Conservation (phyloP, 1,284 basidiomycete species). For the Clitocybe nebularis region DNA sequence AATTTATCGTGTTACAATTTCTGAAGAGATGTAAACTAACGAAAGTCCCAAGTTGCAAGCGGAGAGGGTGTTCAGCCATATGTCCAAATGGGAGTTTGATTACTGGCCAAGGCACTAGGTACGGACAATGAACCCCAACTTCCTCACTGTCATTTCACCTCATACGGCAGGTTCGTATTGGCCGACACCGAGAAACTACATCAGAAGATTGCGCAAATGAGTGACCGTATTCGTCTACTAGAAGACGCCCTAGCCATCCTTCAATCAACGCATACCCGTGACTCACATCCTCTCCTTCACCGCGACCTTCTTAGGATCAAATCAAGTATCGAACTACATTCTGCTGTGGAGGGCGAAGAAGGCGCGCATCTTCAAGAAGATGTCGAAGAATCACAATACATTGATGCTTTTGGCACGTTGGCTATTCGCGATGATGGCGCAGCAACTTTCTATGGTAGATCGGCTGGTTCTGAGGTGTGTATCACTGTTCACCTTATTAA, state of each 20-base stretch:
- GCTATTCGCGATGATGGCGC: constrained; percentile 61
- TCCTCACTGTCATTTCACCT: not conserved
- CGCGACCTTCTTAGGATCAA: constrained; percentile 68
- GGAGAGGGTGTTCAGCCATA: constrained; percentile 69
- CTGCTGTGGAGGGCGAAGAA: constrained; percentile 39
- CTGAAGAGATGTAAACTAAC: too few species aligned
- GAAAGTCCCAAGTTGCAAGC: constrained; percentile 60
- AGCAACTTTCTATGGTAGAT: constrained; percentile 61
- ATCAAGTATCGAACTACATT: constrained; percentile 60
- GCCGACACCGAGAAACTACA: constrained; percentile 75
- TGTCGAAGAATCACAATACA: constrained; percentile 42
- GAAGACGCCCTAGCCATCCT: constrained; percentile 67
- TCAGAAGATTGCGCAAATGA: constrained; percentile 68
- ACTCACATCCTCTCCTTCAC: constrained; percentile 58
- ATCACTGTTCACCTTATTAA: constrained; percentile 1
- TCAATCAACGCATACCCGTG: constrained; percentile 44
- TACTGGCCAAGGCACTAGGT: constrained; percentile 75
- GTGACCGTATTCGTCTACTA: constrained; percentile 70
- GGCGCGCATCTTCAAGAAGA: constrained; percentile 23
- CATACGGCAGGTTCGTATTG: constrained; percentile 57
- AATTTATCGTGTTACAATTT: too few species aligned
- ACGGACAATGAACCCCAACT: constrained; percentile 16
- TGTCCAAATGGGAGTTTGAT: constrained; percentile 72
- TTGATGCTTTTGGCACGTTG: constrained; percentile 61
- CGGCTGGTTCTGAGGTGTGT: constrained; percentile 59